Evolutionary conservation across 2,329 filamentous ascomycete species (phyloP), one percentile per base, ranked within the genome.

Genomic region (Talaromyces sp.): DNA sequence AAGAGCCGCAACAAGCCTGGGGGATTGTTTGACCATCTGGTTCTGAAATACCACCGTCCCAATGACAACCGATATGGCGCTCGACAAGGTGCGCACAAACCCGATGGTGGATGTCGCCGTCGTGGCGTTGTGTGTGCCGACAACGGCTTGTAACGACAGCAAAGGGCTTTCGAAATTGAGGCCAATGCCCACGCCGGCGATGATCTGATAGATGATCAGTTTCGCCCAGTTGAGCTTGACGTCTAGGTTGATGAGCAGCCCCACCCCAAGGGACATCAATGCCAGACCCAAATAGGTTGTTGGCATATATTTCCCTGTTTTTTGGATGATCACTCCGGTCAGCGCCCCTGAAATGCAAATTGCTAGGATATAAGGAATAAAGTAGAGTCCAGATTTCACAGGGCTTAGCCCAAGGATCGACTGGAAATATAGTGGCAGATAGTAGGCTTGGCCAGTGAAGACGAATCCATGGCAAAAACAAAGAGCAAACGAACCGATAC

Each of bases 371-470:
- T 82, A 84, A 0, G 88, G 86, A 17, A 91, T 77, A 14, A 89
- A 70, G 67, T 88, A 89, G 38, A 90, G 82, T 38, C 89, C 89
- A 0, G 85, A 88, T 13, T 85, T 75, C 24, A 90, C 80, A 0
- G 89, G 85, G 0, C 82, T 81, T 0, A 82, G 83, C 54, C 86
- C 82, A 41, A 88, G 77, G 57, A 87, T 83, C 59, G 85, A 81
- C 73, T 92, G 89, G 71, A 89, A 90, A 76, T 92, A 93, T 1
- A 93, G 80, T 0, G 89, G 89, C 4, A 92, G 78, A 75, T 88
- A 91, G 77, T 91, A 92, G 59, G 82, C 85, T 19, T 82, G 83
- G 0, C 85, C 84, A 68, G 90, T 89, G 76, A 90, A 90, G 63
- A 88, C 84, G 65, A 85, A 81, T 53, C 86, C 86, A 71, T 93